Base-by-base conservation (phyloP, 1,284 basidiomycete genomes). In the Exobasidium cylindrosporum region DNA sequence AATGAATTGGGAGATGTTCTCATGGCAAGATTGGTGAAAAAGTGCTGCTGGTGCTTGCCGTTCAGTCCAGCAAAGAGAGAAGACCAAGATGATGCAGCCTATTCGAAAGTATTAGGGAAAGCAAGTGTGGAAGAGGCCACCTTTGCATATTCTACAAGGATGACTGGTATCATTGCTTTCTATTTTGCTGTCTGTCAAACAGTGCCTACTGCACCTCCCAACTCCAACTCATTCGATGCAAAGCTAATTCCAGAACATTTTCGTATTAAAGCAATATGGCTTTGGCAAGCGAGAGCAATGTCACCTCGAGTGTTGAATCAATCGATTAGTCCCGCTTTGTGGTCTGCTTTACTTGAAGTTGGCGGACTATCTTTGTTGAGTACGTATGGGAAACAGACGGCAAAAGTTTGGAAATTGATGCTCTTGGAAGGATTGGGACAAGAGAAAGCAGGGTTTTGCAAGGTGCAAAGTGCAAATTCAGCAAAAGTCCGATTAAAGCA, bases 11-110 rank as follows among this genome's bases (percentile, higher is more conserved):
- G 86, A 0, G 85, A 89, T 11, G 84, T 96, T 6, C 86, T 97
- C 76, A 93, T 89, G 83, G 87, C 89, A 1, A 87, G 91, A 66
- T 83, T 97, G 17, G 87, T 90, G 32, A 93, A 96, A 79, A 85
- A 85, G 74, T 90, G 68, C 84, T 89, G 82, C 24, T 85, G 83
- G 82, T 79, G 84, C 1, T 68, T 84, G 14, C 81, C 83, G 7
- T 81, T 69, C 81, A 81, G 68, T 72, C 66, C 83, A 82, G 0
- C 55, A 67, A 0, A 78, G 77, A 61, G 68, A 64, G 32, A 54
- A 40, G 60, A 58, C 3, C n/a, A 57, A 14, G 76, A 83, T n/a
- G 85, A 86, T 1, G 83, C 77, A 1, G 84, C 85, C 21, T 85
- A 86, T 61, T 83, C 81, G 58, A 92, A 91, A 77, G 85, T 86